Base-by-base conservation (phyloP, 1,284 basidiomycete genomes). In the Malassezia vespertilionis region DNA sequence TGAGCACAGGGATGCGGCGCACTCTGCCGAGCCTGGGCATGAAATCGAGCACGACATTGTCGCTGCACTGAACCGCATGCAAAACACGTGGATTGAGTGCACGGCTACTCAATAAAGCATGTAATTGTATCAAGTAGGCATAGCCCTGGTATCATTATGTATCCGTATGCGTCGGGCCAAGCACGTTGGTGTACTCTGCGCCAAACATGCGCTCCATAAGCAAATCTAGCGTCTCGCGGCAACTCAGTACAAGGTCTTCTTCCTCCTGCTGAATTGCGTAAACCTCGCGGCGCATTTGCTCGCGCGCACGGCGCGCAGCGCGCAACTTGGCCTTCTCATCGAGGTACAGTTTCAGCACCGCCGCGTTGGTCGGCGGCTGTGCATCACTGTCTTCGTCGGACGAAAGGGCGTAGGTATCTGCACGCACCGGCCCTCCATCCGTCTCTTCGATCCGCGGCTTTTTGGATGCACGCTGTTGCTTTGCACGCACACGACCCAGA, bases 41-140 rank as follows among this genome's bases (percentile, higher is more conserved):
- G 71, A 96, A 74, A 91, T 96, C 40, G 91, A 97, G 70, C 84
- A 91, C 68, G 81, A 88, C 49, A 95, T 97, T 53, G 76, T 96
- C 1, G 70, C 65, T 1, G 83, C 86, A 65, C 74, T 96, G 41
- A 78, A 84, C 4, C 74, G 71, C 54, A 76, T 84, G 58, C 91
- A 97, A 72, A 72, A 75, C 9, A 71, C 64, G 30, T 95, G 88
- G 87, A 74, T 78, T 18, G 9, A 39, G 5, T 14, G 8, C 22
- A 28, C 14, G 15, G 18, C n/a, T n/a, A n/a, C n/a, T n/a, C n/a
- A n/a, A 11, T 24, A 30, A n/a, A 39, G 24, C 10, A 3, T n/a
- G 12, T 17, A 8, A n/a, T 27, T n/a, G n/a, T n/a, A n/a, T n/a
- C n/a, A n/a, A n/a, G n/a, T n/a, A n/a, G n/a, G n/a, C n/a, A n/a